Conservation (phyloP, 1,284 basidiomycete genomes). For the Cystobasidium pallidum region DNA sequence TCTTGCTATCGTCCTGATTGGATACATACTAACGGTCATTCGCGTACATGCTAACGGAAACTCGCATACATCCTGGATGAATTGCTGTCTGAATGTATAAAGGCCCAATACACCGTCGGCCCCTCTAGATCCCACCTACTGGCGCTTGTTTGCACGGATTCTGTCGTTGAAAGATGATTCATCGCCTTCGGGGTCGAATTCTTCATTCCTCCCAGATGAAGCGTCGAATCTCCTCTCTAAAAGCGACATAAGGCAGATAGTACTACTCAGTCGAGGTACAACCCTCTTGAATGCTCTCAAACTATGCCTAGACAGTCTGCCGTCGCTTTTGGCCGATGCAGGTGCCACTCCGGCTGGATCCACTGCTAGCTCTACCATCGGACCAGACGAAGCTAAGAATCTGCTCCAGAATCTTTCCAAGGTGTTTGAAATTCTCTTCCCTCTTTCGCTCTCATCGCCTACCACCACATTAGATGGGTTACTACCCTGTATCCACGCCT, state of each 20-base stretch:
- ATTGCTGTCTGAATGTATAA: neutral
- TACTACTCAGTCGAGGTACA: neutral
- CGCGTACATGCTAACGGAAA: slow-evolving; percentile 14
- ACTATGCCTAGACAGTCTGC: slow-evolving; percentile 3
- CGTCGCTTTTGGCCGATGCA: neutral
- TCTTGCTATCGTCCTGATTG: neutral
- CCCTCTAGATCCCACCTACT: slow-evolving; percentile 20
- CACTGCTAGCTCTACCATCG: neutral
- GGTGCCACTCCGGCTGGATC: neutral
- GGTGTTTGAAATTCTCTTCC: slow-evolving; percentile 3
- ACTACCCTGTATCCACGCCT: slow-evolving; percentile 29
- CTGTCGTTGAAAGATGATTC: slow-evolving; percentile 14
- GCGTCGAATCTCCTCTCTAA: slow-evolving; percentile 24
- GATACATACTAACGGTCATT: slow-evolving; percentile 12
- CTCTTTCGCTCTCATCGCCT: slow-evolving; percentile 17
- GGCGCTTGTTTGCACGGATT: slow-evolving; percentile 16
- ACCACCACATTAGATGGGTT: slow-evolving; percentile 18
- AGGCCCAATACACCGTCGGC: slow-evolving; percentile 20
- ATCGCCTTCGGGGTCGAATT: slow-evolving; percentile 10
- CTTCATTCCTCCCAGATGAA: neutral
- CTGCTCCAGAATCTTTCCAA: neutral
- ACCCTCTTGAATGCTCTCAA: slow-evolving; percentile 12
- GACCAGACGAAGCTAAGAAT: neutral
- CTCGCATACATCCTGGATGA: neutral
- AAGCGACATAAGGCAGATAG: slow-evolving; percentile 16